A percentile compares a stretch with the other conserved stretches of the same genome.
phyloP scores from a whole-genome alignment of 2,329 filamentous ascomycete species.

The Calonectria montana region DNA sequence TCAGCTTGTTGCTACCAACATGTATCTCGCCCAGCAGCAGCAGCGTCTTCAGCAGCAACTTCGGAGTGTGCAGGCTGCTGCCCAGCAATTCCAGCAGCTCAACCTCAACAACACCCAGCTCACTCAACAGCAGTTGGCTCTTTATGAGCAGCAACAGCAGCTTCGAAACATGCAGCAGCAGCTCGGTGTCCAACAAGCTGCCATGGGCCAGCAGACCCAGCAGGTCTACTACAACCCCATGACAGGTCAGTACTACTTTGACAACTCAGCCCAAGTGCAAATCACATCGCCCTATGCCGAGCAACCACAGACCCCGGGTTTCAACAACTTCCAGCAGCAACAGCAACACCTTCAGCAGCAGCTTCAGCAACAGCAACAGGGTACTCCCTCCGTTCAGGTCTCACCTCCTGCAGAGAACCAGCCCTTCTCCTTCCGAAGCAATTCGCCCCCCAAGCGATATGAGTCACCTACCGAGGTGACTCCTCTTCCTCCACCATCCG shows the following conservation, averaged over 20 bases:
- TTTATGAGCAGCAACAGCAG: conserved; percentile 59
- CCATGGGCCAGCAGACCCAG: conserved; percentile 70
- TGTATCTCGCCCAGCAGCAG: conserved; percentile 94
- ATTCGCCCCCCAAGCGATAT: conserved; percentile 73
- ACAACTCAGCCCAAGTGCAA: conserved; percentile 66
- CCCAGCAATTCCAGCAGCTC: conserved; percentile 84
- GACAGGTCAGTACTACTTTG: conserved; percentile 87
- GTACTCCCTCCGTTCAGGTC: conserved; percentile 80
- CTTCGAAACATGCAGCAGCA: conserved; percentile 55
- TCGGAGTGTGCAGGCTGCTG: conserved; percentile 82
- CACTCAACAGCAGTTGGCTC: conserved; percentile 59
- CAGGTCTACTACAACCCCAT: conserved; percentile 88
- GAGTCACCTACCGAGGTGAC: conserved; percentile 75
- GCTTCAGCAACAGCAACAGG: conserved; percentile 58
- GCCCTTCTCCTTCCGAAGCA: conserved; percentile 67
- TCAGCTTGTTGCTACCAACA: conserved; percentile 89
- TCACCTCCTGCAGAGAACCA: conserved; percentile 79
- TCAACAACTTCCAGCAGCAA: conserved; percentile 51
- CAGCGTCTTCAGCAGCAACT: conserved; percentile 95
- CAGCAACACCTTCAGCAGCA: conserved; percentile 57
- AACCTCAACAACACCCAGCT: conserved; percentile 69
- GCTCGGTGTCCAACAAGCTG: conserved; percentile 48
- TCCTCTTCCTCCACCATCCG: conserved; percentile 87
- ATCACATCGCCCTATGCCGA: conserved; percentile 55
- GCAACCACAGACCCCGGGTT: conserved; percentile 53